Base-by-base conservation (phyloP, 768 basidiomycete species). In the Podaxis sp. region DNA sequence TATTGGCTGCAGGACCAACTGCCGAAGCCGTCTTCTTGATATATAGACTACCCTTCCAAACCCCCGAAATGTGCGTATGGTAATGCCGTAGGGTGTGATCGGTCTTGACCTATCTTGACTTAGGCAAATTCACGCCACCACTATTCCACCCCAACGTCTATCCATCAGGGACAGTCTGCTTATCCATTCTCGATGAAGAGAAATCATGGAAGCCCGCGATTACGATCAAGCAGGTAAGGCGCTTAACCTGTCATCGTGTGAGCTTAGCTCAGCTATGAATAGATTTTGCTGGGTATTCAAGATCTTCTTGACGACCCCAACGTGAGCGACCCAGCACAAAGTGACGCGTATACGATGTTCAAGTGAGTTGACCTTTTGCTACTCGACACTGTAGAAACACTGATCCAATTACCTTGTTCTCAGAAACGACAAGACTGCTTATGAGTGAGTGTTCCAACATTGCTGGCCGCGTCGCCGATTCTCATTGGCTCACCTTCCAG, bases 171-270 rank as follows among this genome's bases (percentile, higher is more conserved):
- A 99, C 97, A 20, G 96, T 99, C 51, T 99, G 96, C 74, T 81
- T 99, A 30, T 98, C 96, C 11, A 99, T 99, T 71, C 78, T 99
- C 58, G 96, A 99, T 71, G 97, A 99, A 73, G 97, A 99, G 77
- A 99, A 99, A 74, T 90, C 89, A 1, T 99, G 97, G 97, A 98
- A 98, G 73, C 95, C 97, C 26, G 93, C 95, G 6, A 98, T 99
- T 69, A 99, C 97, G 1, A 95, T 99, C 78, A 99, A 99, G 75
- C 97, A 99, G 84, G 96, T 91, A 26, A 41, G 77, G 37, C 60
- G 51, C 40, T 51, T 11, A 36, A 53, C 40, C 22, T 49, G 4
- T 26, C 51, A 7, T 38, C 20, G 22, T 64, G 46, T 67, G 50
- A 57, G 20, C 38, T n/a, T 30, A 15, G 5, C 46, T 53, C 54